Percentiles rank a stretch among this genome's conserved stretches.
These are phyloP conservation scores for Arachnomyces sp. DNA, from an alignment of 2,329 filamentous ascomycete species.

Conservation along the genomic window DNA sequence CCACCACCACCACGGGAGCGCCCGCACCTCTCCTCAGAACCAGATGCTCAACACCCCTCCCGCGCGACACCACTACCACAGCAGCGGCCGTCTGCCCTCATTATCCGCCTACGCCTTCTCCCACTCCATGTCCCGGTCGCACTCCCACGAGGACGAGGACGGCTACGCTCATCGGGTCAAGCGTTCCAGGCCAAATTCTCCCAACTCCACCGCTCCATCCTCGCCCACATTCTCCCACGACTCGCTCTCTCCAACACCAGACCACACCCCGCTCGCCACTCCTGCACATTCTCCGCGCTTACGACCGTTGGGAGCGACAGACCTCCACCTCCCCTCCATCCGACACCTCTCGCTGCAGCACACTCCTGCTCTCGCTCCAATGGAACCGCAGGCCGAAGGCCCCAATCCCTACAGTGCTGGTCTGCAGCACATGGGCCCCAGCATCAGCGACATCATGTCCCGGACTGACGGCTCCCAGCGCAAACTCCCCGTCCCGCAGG, in stretches of 20 bases:
- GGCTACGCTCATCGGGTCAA: conserved; percentile 70
- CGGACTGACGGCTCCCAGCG: conserved; percentile 77
- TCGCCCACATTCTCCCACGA: conserved; percentile 96
- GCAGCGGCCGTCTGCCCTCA: conserved; percentile 59
- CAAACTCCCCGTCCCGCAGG: conserved; percentile 82
- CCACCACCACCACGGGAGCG: conserved; percentile 31
- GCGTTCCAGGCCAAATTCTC: conserved; percentile 85
- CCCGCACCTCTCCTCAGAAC: conserved; percentile 20
- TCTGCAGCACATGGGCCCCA: conserved; percentile 57
- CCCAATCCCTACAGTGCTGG: conserved; percentile 51
- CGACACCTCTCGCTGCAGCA: conserved; percentile 62
- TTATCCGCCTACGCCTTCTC: conserved; percentile 65
- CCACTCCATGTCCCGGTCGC: conserved; percentile 83
- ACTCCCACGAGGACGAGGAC: conserved; percentile 73
- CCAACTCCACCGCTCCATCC: conserved; percentile 89
- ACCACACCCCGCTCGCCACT: conserved; percentile 96
- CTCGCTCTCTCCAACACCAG: conserved; percentile 87
- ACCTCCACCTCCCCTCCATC: conserved; percentile 78
- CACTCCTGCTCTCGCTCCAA: conserved; percentile 59
- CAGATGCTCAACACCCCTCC: conserved; percentile 7
- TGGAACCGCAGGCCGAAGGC: conserved; percentile 57
- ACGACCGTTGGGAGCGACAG: conserved; percentile 61
- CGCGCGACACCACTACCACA: conserved; percentile 39
- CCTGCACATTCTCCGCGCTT: conserved; percentile 90
- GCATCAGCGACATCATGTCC: conserved; percentile 87